phyloP scores from a whole-genome alignment of 371 early-diverging fungal species.

The Apophysomyces variabilis region DNA sequence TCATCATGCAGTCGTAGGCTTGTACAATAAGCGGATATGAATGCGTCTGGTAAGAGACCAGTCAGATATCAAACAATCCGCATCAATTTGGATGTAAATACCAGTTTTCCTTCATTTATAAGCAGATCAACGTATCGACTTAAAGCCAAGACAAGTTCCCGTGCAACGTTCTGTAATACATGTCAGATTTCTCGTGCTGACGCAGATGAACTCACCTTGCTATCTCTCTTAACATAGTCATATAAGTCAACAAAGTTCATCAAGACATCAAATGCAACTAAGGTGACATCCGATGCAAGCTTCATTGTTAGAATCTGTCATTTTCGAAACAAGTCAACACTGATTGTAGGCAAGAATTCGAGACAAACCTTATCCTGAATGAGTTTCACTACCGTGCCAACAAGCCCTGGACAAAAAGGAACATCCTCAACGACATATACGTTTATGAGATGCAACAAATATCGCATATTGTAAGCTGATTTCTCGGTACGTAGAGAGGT shows the following conservation, averaged over 20 bases:
- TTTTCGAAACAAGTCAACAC: neutral
- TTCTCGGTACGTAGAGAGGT: conserved; percentile 71
- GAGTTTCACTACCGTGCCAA: conserved; percentile 69
- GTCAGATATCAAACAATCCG: neutral
- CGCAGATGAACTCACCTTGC: conserved; percentile 53
- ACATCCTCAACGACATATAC: conserved; percentile 82
- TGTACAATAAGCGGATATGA: conserved; percentile 66
- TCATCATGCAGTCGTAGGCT: conserved; percentile 79
- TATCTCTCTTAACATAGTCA: conserved; percentile 70
- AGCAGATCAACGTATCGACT: conserved; percentile 74
- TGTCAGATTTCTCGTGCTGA: neutral
- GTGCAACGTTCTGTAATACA: conserved; percentile 59
- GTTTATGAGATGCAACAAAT: conserved; percentile 69
- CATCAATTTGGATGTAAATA: neutral
- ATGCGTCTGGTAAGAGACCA: conserved; percentile 24
- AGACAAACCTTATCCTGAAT: conserved; percentile 76
- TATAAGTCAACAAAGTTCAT: conserved; percentile 69
- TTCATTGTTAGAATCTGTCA: conserved; percentile 63
- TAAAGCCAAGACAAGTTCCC: conserved; percentile 72
- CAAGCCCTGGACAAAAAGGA: conserved; percentile 73
- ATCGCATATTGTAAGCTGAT: conserved; percentile 69
- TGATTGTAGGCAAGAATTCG: conserved; percentile 1
- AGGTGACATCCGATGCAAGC: conserved; percentile 68
- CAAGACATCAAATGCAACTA: conserved; percentile 73
- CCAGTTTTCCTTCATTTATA: conserved; percentile 47